Base-by-base conservation (phyloP, 1,284 basidiomycete species). In the Ceratobasidium sp. region DNA sequence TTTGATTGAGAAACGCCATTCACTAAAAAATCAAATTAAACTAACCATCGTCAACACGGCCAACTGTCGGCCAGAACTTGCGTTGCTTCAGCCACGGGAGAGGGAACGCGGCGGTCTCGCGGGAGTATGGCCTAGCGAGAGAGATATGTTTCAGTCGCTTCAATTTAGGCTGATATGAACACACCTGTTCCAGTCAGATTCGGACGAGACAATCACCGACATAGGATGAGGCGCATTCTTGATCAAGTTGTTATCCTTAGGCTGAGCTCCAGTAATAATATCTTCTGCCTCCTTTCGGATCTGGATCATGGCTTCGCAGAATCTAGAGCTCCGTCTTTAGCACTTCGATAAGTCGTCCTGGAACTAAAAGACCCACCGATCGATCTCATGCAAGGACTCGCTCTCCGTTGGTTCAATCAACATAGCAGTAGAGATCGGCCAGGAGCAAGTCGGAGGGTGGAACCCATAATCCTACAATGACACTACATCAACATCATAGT, bases 301-400 rank as follows among this genome's bases (percentile, higher is more conserved):
- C 76, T 92, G 87, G 76, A 99, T 96, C 91, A 98, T 96, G 5
- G 97, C 96, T 76, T 98, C 93, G 81, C 95, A 94, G 84, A 98
- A 97, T 77, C 92, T 91, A 73, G 12, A 16, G 6, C 2, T 28
- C 21, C 39, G 39, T 43, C 1, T 45, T 58, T 53, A 72, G 21
- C 64, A 55, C 53, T 41, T 59, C 72, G 1, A 72, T 64, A 58
- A 62, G 73, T 23, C 39, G 41, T 32, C 30, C 50, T 23, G 58
- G 32, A 52, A 57, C 21, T 39, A 71, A 34, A 10, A 34, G 14
- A 74, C 82, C 43, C 72, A 88, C 87, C 91, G 87, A 79, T 98
- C 93, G 70, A 98, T 86, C 81, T 97, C 96, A 76, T 94, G 90
- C 62, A 97, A 84, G 1, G 91, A 89, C 82, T 98, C 96, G 0